Evolutionary conservation across 2,329 filamentous ascomycete genomes (phyloP), one percentile per base, ranked within the genome.

Genomic region (Scedosporium minutisporum): DNA sequence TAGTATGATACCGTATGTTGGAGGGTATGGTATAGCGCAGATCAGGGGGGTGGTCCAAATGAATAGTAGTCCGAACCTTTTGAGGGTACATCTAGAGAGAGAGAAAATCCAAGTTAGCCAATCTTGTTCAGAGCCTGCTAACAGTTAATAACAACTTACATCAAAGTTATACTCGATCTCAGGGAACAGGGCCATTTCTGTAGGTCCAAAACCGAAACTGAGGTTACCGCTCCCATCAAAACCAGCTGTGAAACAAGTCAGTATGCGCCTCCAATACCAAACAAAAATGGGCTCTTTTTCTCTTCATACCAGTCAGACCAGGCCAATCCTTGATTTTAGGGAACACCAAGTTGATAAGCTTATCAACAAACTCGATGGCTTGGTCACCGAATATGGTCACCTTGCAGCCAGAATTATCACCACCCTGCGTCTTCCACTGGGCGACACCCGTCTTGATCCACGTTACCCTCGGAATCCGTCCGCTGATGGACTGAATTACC

Each of bases 301-400:
- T 25, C 6, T 23, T 23, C 23, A 25, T 63, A 64, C 75, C 80
- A 67, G 76, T 71, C 63, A 86, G 70, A 21, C 95, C 95, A 63
- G 84, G 85, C 89, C 91, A 99, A 69, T 99, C 95, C 81, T 97
- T 99, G 76, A 99, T 96, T 71, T 87, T 90, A 46, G 95, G 95
- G 72, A 97, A 82, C 5, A 99, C 93, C 7, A 97, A 80, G 72
- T 96, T 91, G 62, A 97, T 81, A 68, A 92, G 80, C 78, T 96
- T 96, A 70, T 93, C 89, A 55, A 99, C 72, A 74, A 99, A 97
- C 73, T 97, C 88, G 66, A 91, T 90, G 70, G 96, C 95, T 64
- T 88, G 83, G 72, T 95, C 88, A 33, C 91, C 91, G 63, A 82
- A 80, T 65, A 99, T 77, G 27, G 90, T 88, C 59, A 85, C 87